Percentiles rank a stretch among this genome's conserved stretches.
Evolutionary conservation across 2,329 filamentous ascomycete genomes (phyloP).

Genomic region (Tolypocladium guangdongense): DNA sequence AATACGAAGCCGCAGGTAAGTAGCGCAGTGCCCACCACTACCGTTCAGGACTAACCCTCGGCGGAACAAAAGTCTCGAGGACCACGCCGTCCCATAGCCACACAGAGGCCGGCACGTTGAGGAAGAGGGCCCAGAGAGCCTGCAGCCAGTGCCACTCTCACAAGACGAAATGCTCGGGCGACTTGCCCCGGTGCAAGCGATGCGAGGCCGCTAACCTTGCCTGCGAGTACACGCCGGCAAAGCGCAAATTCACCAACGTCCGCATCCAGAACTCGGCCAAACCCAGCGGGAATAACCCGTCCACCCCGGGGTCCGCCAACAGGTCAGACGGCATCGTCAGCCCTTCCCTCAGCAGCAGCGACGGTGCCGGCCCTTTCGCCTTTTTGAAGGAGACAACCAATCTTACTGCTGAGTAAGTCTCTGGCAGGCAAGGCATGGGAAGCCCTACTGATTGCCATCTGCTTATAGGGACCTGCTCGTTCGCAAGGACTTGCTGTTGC

Average conservation of each 20-base stretch:
- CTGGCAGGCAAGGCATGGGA: not conserved
- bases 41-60: not conserved
- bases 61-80: constrained; percentile 20
- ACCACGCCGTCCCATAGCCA: constrained; percentile 28
- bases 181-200: constrained; percentile 26
- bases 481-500: constrained; percentile 22
- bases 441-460: not conserved
- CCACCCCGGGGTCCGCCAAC: constrained; percentile 3
- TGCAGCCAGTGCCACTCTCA: constrained; percentile 29
- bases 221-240: constrained; percentile 29
- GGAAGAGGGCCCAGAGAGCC: constrained; percentile 30
- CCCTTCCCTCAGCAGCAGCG: constrained; percentile 8
- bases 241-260: constrained; percentile 25
- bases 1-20: constrained; percentile 12
- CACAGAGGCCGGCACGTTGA: constrained; percentile 29
- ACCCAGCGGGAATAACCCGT: constrained; percentile 1
- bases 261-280: constrained; percentile 10
- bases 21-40: not conserved
- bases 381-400: constrained; percentile 12
- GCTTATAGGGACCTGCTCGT: constrained; percentile 19
- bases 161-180: constrained; percentile 32
- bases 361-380: constrained; percentile 6
- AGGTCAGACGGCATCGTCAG: constrained; percentile 8
- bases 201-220: constrained; percentile 21
- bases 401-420: constrained; percentile 18